phyloP scores from a whole-genome alignment of 1,284 basidiomycete genomes.

The Trametes polyzona region DNA sequence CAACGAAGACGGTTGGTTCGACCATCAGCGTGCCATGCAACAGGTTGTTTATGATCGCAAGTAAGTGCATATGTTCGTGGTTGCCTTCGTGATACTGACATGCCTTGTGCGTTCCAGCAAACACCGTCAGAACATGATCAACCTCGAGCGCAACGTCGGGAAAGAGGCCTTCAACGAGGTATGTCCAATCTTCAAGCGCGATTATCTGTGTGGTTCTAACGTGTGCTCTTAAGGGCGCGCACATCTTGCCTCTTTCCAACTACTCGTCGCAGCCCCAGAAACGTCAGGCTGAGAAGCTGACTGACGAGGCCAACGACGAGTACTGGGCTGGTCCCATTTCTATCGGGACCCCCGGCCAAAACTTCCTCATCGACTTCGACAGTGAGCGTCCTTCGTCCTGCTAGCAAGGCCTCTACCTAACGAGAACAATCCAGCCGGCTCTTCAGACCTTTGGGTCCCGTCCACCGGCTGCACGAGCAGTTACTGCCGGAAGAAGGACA shows the following conservation, averaged over 20 bases:
- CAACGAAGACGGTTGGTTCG: slow-evolving; percentile 33
- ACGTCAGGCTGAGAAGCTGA: slow-evolving; percentile 30
- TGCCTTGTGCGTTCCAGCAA: slow-evolving; percentile 17
- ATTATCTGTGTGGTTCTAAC: background rate
- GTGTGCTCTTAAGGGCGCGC: background rate
- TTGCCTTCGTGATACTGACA: background rate
- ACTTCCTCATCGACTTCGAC: slow-evolving; percentile 35
- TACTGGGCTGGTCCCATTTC: slow-evolving; percentile 35
- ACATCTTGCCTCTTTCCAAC: background rate
- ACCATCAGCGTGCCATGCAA: slow-evolving; percentile 29
- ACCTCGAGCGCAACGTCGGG: slow-evolving; percentile 29
- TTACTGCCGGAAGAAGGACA: slow-evolving; percentile 26
- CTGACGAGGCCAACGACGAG: slow-evolving; percentile 29
- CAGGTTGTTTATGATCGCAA: slow-evolving; percentile 30
- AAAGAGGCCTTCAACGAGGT: slow-evolving; percentile 14
- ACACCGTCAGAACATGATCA: slow-evolving; percentile 23
- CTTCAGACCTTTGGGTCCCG: slow-evolving; percentile 34
- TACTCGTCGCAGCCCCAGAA: background rate
- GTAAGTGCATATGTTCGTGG: slow-evolving; percentile 22
- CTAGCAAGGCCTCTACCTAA: slow-evolving; percentile 24
- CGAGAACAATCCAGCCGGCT: slow-evolving; percentile 35
- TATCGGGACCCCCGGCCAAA: slow-evolving; percentile 33
- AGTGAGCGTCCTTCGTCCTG: slow-evolving; percentile 35
- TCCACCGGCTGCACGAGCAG: slow-evolving; percentile 28
- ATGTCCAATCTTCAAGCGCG: background rate